Percentiles rank a stretch among this genome's conserved stretches.
Evolutionary conservation across 2,329 filamentous ascomycete species (phyloP).

Genomic region (Orbilia quercus): DNA sequence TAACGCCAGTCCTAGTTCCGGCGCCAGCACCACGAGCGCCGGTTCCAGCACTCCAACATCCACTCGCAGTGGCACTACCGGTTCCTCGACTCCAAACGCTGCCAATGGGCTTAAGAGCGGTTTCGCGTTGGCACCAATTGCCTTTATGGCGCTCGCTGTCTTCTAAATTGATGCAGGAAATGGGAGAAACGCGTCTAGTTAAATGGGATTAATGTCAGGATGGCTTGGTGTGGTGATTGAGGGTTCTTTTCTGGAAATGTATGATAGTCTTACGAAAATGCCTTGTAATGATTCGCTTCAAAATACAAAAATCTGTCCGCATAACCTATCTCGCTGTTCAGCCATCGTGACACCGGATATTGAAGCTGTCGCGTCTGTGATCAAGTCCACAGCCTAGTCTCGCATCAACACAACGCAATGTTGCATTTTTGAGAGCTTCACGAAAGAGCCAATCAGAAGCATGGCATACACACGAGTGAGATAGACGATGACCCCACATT

Average conservation of each 20-base stretch:
- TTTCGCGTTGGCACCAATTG: constrained; percentile 34
- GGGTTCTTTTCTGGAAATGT: constrained; percentile 8
- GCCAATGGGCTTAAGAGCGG: constrained; percentile 12
- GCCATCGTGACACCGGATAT: too few relatives aligned
- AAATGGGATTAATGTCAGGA: too few relatives aligned
- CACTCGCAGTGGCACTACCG: constrained; percentile 12
- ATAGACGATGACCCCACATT: too few relatives aligned
- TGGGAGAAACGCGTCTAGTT: too few relatives aligned
- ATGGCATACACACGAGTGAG: too few relatives aligned
- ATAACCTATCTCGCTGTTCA: too few relatives aligned
- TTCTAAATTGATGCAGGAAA: constrained; percentile 8
- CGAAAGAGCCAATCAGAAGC: too few relatives aligned
- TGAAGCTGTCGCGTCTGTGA: too few relatives aligned
- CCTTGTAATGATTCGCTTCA: constrained; percentile 6
- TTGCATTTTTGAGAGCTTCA: too few relatives aligned
- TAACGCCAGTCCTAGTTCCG: not conserved
- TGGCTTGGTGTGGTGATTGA: not conserved
- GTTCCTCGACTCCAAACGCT: constrained; percentile 22
- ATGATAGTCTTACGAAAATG: constrained; percentile 21
- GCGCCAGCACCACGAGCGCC: not conserved
- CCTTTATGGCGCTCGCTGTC: constrained; percentile 28
- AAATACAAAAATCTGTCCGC: not conserved
- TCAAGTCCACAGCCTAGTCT: too few relatives aligned
- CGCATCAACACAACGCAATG: too few relatives aligned
- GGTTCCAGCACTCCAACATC: constrained; percentile 10